Conservation (phyloP, 2,329 filamentous ascomycete genomes). For the Venturia pyrina region DNA sequence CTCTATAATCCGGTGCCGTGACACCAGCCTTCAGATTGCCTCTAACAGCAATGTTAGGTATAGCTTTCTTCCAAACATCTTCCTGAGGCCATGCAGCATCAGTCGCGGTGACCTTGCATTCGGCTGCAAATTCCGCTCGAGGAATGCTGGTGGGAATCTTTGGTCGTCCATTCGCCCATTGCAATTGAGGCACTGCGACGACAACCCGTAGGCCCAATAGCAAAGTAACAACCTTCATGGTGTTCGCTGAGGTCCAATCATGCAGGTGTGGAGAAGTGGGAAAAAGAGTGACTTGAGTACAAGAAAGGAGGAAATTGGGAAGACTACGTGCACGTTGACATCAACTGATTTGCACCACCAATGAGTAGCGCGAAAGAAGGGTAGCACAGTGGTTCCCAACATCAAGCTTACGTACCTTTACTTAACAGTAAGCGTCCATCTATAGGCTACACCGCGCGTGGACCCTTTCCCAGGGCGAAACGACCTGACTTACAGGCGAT, state of each 20-base stretch:
- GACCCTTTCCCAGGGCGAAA: neutral
- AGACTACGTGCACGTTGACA: neutral
- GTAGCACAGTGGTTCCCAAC: neutral
- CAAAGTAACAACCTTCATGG: neutral
- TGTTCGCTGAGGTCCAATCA: neutral
- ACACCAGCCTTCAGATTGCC: neutral
- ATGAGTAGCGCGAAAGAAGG: neutral
- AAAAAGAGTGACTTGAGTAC: neutral
- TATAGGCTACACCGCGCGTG: neutral
- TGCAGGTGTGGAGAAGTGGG: neutral
- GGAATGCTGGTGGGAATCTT: neutral
- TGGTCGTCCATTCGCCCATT: neutral
- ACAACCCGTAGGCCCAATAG: neutral
- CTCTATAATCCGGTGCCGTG: conserved; percentile 4
- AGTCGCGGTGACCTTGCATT: conserved; percentile 9
- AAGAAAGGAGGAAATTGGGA: neutral
- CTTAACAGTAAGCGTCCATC: neutral
- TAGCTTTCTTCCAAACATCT: conserved; percentile 7
- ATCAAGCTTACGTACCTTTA: neutral
- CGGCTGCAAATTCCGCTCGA: conserved; percentile 1
- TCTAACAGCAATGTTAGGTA: neutral
- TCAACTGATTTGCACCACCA: neutral
- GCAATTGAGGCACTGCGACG: neutral
- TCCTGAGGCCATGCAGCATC: conserved; percentile 10
- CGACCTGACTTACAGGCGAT: neutral